Evolutionary conservation across 192 early-diverging fungal species (phyloP).

Genomic region (Blastocladiella britannica): DNA sequence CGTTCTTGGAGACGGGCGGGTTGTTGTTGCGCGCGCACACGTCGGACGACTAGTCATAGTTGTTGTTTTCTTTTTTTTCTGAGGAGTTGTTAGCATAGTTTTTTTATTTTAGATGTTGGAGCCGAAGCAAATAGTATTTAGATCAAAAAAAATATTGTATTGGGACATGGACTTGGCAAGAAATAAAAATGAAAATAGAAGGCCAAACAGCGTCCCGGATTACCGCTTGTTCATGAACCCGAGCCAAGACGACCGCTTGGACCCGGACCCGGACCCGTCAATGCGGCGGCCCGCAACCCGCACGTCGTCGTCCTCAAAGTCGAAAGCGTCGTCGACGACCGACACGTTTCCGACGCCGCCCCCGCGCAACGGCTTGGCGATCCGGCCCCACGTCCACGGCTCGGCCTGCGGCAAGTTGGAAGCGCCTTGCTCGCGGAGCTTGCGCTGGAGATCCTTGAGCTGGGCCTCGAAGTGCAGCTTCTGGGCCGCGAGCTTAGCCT

Average conservation of each 20-base stretch:
- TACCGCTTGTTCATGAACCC: neutral
- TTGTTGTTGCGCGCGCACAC: too few species aligned
- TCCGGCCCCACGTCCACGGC: conserved; percentile 39
- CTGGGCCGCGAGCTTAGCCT: conserved; percentile 56
- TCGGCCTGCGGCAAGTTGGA: conserved; percentile 3
- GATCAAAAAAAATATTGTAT: too few species aligned
- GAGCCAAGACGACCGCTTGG: conserved; percentile 1
- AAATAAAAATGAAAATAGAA: too few species aligned
- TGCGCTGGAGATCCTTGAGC: conserved; percentile 33
- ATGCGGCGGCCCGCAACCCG: neutral
- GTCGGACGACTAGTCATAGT: too few species aligned
- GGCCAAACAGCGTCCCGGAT: too few species aligned
- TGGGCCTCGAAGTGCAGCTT: conserved; percentile 33
- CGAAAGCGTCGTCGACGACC: neutral
- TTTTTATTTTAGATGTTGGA: too few species aligned
- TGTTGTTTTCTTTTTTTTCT: too few species aligned
- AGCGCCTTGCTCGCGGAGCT: conserved; percentile 3
- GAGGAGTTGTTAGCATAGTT: too few species aligned
- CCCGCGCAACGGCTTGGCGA: conserved; percentile 84
- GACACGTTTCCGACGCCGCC: conserved; percentile 28
- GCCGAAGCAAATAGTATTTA: too few species aligned
- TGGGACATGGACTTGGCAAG: too few species aligned
- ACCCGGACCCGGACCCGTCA: neutral
- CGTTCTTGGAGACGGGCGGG: too few species aligned
- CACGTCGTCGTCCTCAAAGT: conserved; percentile 1